Evolutionary conservation across 2,329 filamentous ascomycete genomes (phyloP), one percentile per base, ranked within the genome.

Genomic region (Curvularia lunata): DNA sequence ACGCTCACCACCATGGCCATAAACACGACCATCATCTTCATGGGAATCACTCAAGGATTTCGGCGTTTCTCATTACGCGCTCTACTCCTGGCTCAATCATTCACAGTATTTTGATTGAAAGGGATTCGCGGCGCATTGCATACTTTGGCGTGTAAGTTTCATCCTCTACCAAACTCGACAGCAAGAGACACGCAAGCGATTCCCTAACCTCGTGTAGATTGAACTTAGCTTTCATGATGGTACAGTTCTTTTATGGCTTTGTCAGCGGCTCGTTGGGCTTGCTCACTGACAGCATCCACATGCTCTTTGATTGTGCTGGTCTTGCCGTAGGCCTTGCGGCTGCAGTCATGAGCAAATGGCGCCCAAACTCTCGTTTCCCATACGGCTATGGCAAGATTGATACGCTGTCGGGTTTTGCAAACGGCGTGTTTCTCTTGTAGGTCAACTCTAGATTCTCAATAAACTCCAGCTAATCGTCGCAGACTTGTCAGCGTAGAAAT

Each of bases 321-420:
- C 84, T 99, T 27, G 86, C 91, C 1, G 92, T 99, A 34, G 95
- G 95, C 10, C 82, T 99, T 9, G 89, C 94, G 67, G 95, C 95
- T 27, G 90, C 94, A 1, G 92, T 99, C 5, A 91, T 97, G 82
- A 95, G 91, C 78, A 98, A 98, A 78, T 97, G 95, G 93, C 92
- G 93, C 1, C 90, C 92, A 0, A 97, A 90, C 73, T 84, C 90
- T 58, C 84, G 88, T 19, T 98, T 97, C 68, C 95, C 95, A 0
- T 98, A 97, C 72, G 95, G 95, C 0, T 95, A 97, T 75, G 93
- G 94, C 57, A 99, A 98, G 78, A 91, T 99, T 56, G 95, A 99
- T 78, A 97, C 92, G 0, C 81, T 99, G 56, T 96, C 94, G 58
- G 95, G 95, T 0, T 97, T 99, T 75, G 95, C 91, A 65, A 99